These are phyloP conservation scores for Candida montana DNA, from an alignment of 805 yeast genomes.

Conservation along the genomic window DNA sequence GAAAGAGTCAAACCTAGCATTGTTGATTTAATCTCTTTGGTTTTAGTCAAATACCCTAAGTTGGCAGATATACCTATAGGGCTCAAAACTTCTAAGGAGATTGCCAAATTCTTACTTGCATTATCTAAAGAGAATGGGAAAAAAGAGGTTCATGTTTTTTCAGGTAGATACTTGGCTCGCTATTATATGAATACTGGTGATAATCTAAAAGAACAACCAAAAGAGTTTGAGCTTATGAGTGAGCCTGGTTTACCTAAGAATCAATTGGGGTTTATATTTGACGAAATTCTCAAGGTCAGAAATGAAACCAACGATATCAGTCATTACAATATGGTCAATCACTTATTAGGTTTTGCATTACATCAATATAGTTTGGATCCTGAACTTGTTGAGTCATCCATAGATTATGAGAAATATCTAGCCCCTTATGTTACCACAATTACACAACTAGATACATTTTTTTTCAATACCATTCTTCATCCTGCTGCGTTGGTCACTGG, in stretches of 20 bases:
- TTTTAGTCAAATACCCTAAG: constrained; percentile 10
- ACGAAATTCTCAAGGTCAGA: constrained; percentile 20
- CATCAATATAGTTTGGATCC: constrained; percentile 21
- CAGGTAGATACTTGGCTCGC: constrained; percentile 19
- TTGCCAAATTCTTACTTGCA: constrained; percentile 13
- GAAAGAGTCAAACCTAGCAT: constrained; percentile 2
- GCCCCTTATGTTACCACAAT: constrained; percentile 2
- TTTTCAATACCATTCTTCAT: constrained; percentile 10
- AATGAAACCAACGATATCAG: constrained; percentile 13
- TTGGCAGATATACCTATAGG: constrained; percentile 3
- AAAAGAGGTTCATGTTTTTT: constrained; percentile 9
- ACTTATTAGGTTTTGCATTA: constrained; percentile 36
- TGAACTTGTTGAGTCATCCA: constrained; percentile 5
- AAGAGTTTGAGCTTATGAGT: constrained; percentile 8
- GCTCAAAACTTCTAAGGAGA: constrained; percentile 9
- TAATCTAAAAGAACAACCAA: neutral
- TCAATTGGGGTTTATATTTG: constrained; percentile 26
- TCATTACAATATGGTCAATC: constrained; percentile 30
- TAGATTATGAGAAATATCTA: constrained; percentile 16
- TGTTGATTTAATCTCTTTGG: constrained; percentile 12
- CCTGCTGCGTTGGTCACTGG: neutral
- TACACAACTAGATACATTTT: constrained; percentile 14
- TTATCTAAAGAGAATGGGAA: neutral
- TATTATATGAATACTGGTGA: constrained; percentile 20
- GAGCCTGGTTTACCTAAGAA: constrained; percentile 20